Base-by-base conservation (phyloP, 148 eudicot genomes). In the Cornus controversa region DNA sequence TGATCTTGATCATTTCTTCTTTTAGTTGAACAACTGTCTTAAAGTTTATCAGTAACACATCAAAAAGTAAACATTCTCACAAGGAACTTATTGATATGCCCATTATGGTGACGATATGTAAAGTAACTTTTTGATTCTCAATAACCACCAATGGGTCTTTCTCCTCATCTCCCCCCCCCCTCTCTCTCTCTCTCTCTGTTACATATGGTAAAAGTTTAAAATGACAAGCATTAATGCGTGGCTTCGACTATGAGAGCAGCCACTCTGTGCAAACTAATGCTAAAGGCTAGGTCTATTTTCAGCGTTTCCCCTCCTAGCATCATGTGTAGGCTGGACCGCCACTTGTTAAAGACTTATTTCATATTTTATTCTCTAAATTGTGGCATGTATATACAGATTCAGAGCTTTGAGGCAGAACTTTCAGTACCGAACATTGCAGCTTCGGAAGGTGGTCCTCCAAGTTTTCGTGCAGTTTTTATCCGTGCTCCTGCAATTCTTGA, bases 401-500 rank as follows among this genome's bases (percentile, higher is more conserved):
- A 89, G 84, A 96, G 99, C 89, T 96, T 96, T 77, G 99, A 93
- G 86, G 90, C 93, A 53, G 99, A 96, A 63, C 77, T 96, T 72
- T 53, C 84, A n/a, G 87, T 91, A 76, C 97, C 99, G 57, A 79
- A 82, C 58, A 84, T 96, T 80, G 85, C 87, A 70, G 93, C 84
- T 71, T 85, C 79, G 80, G 98, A 96, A 91, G 99, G 99, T 54
- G 98, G 97, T 36, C 88, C 92, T 75, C 86, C 91, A 75, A 87
- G 73, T 76, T 96, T 93, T 74, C 94, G 97, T 60, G 93, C 87
- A 37, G 92, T 96, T 50, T 96, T 96, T 73, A 96, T 96, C 29
- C 97, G 98, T 74, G 99, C 99, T 68, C 99, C 99, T 54, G 98
- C 93, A 74, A 88, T 96, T 68, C 89, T 96, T 79, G 94, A 91